phyloP scores from a whole-genome alignment of 495 filamentous ascomycete species.

The Penicillium alfredii region DNA sequence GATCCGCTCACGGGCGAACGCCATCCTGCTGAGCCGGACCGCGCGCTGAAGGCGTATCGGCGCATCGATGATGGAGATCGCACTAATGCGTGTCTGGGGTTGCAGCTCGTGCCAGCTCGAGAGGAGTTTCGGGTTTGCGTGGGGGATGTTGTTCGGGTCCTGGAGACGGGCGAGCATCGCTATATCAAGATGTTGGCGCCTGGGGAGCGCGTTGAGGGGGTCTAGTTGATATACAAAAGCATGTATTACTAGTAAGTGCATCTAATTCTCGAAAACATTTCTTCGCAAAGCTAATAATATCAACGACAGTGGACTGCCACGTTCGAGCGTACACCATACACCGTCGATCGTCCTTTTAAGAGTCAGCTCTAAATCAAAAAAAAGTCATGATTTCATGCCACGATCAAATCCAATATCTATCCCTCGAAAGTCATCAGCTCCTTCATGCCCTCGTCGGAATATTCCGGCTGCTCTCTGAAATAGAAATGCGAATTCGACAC shows the following conservation, averaged over 20 bases:
- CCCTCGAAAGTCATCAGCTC: no score
- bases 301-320: no score
- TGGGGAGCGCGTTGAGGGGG: conserved; percentile 35
- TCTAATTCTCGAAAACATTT: no score
- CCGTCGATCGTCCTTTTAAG: no score
- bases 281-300: no score
- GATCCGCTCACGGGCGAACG: conserved; percentile 66
- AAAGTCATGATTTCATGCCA: no score
- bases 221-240: no score
- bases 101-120: conserved; percentile 42
- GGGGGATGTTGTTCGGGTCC: conserved; percentile 54
- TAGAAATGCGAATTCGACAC: conserved; percentile 10
- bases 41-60: conserved; percentile 61
- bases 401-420: no score
- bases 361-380: no score
- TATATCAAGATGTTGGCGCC: conserved; percentile 51
- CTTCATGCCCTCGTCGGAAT: no score
- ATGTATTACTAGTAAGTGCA: no score
- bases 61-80: conserved; percentile 68
- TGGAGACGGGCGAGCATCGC: conserved; percentile 56
- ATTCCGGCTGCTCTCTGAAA: conserved; percentile 13
- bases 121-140: conserved; percentile 45
- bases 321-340: no score
- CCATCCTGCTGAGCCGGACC: conserved; percentile 67
- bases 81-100: conserved; percentile 69